These are phyloP conservation scores for Gryganskiella cystojenkinii DNA, from an alignment of 192 early-diverging fungal genomes.

Conservation along the genomic window DNA sequence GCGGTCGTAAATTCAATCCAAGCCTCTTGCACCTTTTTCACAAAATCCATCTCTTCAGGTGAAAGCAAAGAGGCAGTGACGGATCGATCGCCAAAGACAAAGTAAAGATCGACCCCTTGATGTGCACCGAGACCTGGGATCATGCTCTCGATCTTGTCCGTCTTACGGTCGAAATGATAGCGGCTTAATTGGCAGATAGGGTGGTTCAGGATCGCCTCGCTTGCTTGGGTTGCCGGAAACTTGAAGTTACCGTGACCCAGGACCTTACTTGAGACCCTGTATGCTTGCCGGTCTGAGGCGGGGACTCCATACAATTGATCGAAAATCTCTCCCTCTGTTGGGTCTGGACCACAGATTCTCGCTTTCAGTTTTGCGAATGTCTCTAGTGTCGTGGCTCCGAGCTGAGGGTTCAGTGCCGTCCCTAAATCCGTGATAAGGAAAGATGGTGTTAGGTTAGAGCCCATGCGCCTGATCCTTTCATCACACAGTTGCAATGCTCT, in stretches of 20 bases:
- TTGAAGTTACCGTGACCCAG: neutral
- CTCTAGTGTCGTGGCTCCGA: constrained; percentile 16
- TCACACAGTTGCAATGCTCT: too few species aligned
- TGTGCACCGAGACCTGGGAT: neutral
- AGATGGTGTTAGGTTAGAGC: too few species aligned
- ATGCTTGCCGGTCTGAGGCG: constrained; percentile 27
- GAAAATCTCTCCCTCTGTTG: constrained; percentile 41
- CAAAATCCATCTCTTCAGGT: neutral
- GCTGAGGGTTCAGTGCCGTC: neutral
- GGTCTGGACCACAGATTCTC: neutral
- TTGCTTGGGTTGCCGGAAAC: constrained; percentile 4
- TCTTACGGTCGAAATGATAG: constrained; percentile 3
- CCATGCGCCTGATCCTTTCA: too few species aligned
- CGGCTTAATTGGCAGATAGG: constrained; percentile 10
- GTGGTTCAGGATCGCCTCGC: constrained; percentile 2
- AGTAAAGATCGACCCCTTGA: constrained; percentile 14
- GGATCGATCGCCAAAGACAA: constrained; percentile 19
- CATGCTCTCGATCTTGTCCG: neutral
- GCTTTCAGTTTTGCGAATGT: too few species aligned
- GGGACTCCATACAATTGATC: constrained; percentile 34
- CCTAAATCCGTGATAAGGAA: too few species aligned
- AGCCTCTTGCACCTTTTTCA: neutral
- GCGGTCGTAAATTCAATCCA: constrained; percentile 5
- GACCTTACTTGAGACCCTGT: constrained; percentile 6
- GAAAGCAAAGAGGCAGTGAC: neutral